Evolutionary conservation across 148 eudicot genomes (phyloP), one percentile per base, ranked within the genome.

Genomic region (Polygonum maritimum): DNA sequence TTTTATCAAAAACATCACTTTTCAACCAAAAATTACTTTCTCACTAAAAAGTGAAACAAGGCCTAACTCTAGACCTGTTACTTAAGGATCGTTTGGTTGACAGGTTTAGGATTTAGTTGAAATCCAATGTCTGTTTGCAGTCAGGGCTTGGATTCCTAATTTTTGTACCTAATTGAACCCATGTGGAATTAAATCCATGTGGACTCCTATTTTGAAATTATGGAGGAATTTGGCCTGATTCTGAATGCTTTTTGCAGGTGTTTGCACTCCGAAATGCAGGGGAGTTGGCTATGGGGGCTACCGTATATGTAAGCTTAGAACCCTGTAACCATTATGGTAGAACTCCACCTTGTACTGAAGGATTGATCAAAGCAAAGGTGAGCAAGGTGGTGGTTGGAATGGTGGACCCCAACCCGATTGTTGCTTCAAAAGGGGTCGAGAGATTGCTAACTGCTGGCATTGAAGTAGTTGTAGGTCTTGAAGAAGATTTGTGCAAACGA

Each of bases 281-380:
- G 63, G 91, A 87, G 73, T 74, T 86, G 80, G 99, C 98, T 51
- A 94, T 92, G 79, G 88, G 92, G 77, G 89, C 89, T 55, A 92
- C 98, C 78, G 99, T 94, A 21, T 95, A 90, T 82, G 99, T 95
- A 85, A 95, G 88, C 67, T 88, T 95, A 83, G 99, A 95, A 81
- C 99, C 99, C 10, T 95, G 98, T 75, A 95, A 95, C 74, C 98
- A 95, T 83, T 87, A 81, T 79, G 99, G 99, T 2, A 87, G 88
- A 83, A 95, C 99, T 58, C 99, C 99, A 10, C 97, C 99, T 36
- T 95, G 99, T 80, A 81, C 90, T 15, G 97, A 95, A 81, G 97
- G 97, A 70, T 77, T 95, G 38, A 87, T 95, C 67, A 92, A 89
- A 79, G 97, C 97, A 55, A 90, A 88, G 83, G 89, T 95, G 77